Evolutionary conservation across 73 alveolate genomes (phyloP).

Genomic region (Tetrahymena malaccensis): DNA sequence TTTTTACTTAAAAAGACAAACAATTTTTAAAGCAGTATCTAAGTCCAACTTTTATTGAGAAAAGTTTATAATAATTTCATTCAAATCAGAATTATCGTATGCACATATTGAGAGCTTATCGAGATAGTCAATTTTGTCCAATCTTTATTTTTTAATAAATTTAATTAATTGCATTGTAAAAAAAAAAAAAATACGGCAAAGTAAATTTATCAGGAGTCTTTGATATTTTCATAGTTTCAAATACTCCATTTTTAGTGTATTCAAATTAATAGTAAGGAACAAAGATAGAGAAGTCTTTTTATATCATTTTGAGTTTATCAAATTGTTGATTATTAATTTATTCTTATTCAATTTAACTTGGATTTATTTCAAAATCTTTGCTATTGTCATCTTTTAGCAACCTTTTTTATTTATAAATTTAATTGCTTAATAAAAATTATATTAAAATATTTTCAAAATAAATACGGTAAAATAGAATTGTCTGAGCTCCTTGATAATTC

Average conservation of each 20-base stretch:
- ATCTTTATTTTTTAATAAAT: neutral
- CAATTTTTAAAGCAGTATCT: neutral
- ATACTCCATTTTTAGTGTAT: neutral
- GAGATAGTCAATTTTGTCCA: neutral
- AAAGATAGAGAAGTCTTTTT: too few species aligned
- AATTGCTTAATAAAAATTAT: too few species aligned
- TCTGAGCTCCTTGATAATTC: too few species aligned
- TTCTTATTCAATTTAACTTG: neutral
- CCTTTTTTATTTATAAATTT: too few species aligned
- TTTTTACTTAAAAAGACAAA: neutral
- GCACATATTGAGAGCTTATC: neutral
- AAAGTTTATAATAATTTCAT: neutral
- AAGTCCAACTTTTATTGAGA: too few species aligned
- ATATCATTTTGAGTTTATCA: neutral
- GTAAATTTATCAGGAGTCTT: neutral
- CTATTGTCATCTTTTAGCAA: too few species aligned
- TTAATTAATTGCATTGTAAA: too few species aligned
- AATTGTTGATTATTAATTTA: too few species aligned
- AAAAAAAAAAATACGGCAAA: neutral
- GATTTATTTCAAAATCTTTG: too few species aligned
- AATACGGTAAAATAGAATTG: too few species aligned
- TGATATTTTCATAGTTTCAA: neutral
- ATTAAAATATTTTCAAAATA: too few species aligned
- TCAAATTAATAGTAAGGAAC: neutral
- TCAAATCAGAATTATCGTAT: neutral